Evolutionary conservation across 2,329 filamentous ascomycete species (phyloP), one percentile per base, ranked within the genome.

Genomic region (Penicillium sp.): DNA sequence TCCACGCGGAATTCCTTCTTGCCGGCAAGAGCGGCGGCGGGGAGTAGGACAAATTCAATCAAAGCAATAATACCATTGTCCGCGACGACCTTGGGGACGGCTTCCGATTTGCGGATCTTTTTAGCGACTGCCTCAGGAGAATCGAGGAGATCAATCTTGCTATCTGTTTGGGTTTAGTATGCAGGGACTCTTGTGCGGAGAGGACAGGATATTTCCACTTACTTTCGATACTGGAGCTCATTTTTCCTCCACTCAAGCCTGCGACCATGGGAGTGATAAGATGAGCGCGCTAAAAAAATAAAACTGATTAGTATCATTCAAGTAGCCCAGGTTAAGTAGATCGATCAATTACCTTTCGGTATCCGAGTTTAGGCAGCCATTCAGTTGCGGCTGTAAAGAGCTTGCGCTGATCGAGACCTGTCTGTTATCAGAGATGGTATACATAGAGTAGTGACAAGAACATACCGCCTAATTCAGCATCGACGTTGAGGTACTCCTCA

Each of bases 241-340:
- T 96, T 79, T 97, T 97, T 59, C 85, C 88, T 35, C 90, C 87
- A 61, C 82, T 79, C 10, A 97, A 78, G 39, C 94, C 93, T 0
- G 92, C 87, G n/a, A 97, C 89, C 88, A 97, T 96, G 18, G 90
- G 85, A 73, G 91, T 91, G 81, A 91, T 87, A 52, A 91, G 66
- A 73, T 90, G 85, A 66, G 89, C 81, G 67, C 89, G 75, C 41
- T 43, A 71, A 44, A 36, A 72, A 49, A n/a, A n/a, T 19, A 39
- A 2, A 29, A 35, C 23, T 50, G 26, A 58, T 76, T 74, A 32
- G 70, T 68, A 23, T 2, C 9, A n/a, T 27, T 41, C 39, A 26
- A 3, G 7, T 14, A 27, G 38, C 39, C 19, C 26, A 3, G 39
- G 11, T 23, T 23, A 5, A 4, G 36, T 4, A 27, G 9, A 29